Percentiles rank a stretch among this genome's conserved stretches.
Conservation (phyloP, 495 filamentous ascomycete genomes). For the Lasiosphaeria ovina region DNA sequence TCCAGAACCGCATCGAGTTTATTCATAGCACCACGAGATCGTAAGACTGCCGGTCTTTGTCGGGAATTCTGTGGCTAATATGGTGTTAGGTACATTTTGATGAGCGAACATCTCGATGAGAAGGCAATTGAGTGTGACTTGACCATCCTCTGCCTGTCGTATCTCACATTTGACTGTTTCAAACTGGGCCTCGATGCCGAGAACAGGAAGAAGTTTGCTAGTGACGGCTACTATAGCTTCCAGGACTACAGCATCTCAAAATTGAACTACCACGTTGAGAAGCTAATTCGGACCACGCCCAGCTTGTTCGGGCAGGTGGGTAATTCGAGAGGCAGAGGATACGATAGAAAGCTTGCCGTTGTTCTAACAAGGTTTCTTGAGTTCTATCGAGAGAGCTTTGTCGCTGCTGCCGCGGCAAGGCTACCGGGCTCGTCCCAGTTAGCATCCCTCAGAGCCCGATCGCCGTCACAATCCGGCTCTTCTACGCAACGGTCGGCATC, state of each 20-base stretch:
- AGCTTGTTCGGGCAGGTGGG: constrained; percentile 4
- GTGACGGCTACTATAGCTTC: constrained; percentile 34
- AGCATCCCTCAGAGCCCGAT: not conserved
- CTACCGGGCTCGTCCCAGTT: not conserved
- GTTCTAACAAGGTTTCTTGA: constrained; percentile 13
- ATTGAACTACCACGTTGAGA: constrained; percentile 38
- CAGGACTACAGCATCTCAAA: constrained; percentile 42
- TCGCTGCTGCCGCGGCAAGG: not conserved
- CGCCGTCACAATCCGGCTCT: not conserved
- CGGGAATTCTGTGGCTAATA: not conserved
- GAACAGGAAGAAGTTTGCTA: constrained; percentile 17
- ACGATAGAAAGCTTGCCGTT: not conserved
- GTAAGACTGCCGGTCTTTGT: constrained; percentile 6
- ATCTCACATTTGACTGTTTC: constrained; percentile 39
- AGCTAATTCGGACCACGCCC: constrained; percentile 7
- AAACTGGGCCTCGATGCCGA: constrained; percentile 17
- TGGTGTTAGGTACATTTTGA: constrained; percentile 14
- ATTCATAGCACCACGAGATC: constrained; percentile 25
- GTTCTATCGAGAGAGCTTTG: constrained; percentile 10
- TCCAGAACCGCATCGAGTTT: constrained; percentile 22
- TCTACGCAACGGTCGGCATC: not conserved
- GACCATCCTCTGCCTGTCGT: constrained; percentile 35
- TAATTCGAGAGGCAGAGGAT: not conserved
- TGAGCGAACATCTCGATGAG: constrained; percentile 26
- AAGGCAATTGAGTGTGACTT: constrained; percentile 36